Base-by-base conservation (phyloP, 1,139 yeast genomes). In the Debaryomyces sp. region DNA sequence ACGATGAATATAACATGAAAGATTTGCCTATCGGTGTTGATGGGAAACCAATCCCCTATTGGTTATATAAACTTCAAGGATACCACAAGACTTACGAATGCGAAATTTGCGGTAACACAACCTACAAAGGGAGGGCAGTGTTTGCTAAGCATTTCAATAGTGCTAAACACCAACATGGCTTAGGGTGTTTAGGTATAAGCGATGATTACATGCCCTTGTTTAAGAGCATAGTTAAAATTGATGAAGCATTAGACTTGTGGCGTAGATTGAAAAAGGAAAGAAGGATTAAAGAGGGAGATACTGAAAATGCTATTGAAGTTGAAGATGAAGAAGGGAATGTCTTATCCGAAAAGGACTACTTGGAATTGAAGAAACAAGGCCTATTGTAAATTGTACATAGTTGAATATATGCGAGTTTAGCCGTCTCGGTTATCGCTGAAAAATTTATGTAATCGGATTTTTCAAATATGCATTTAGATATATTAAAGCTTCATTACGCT, bases 291-390 rank as follows among this genome's bases (percentile, higher is more conserved):
- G 77, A 75, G 30, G 75, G 70, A 17, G 76, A 76, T 46, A 62
- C 63, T 18, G 90, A 85, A 50, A 78, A 79, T 52, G 82, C 84
- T 0, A 78, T 86, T 6, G 96, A 92, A 65, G 89, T 91, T 45
- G 98, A 92, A 64, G 98, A 94, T 62, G 86, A 82, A 1, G 91
- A 89, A 29, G 99, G 98, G 7, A 92, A 94, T 63, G 97, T 90
- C 18, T 87, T 94, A 96, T 80, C 87, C 30, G 86, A 84, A 55
- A 81, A 82, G 58, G 94, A 90, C 41, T 92, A 89, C 66, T 75
- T 85, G 36, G 97, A 92, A 58, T 75, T 92, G 62, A 88, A 89
- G 66, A 85, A 81, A 54, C 98, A 92, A 66, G 97, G 97, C 0
- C 71, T 89, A 41, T 62, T 86, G 43, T 63, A 57, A 41, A 24